Base-by-base conservation (phyloP, 2,329 filamentous ascomycete species). In the Penicillium nordicum region DNA sequence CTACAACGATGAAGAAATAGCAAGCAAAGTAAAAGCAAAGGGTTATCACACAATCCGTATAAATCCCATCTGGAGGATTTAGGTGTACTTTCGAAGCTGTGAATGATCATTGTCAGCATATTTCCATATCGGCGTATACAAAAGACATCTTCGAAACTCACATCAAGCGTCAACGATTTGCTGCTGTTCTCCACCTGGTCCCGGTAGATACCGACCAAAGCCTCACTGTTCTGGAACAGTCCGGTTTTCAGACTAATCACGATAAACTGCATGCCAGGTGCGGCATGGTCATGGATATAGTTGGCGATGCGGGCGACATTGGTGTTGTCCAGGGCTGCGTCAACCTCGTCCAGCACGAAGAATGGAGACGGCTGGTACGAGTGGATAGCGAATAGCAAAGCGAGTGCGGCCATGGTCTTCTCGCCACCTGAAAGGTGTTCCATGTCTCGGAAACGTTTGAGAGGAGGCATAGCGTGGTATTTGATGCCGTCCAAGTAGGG, bases 371-470 rank as follows among this genome's bases (percentile, higher is more conserved):
- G 93, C 72, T 97, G 92, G 78, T 93, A 99, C 57, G 88, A 92
- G 79, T 99, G 94, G 55, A 99, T 92, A 23, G 94, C 94, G 72
- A 99, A 99, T 5, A 99, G 83, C 40, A 99, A 82, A n/a, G 94
- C 94, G 38, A 99, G 80, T 14, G 94, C 94, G 1, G 94, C 94
- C 88, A 99, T 99, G 0, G 94, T 99, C 81, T 99, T 99, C 77
- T 99, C 94, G 54, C 94, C 94, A 67, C 94, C 94, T 1, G 91
- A 96, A 10, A 99, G 80, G 72, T 97, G 94, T 74, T 99, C 94
- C 94, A 99, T 99, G 74, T 99, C 95, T 67, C 94, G 85, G 84
- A 99, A 99, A 44, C 94, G 91, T 79, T 99, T 99, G 60, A 97
- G 85, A 1, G 94, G 94, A 21, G 94, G 94, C 92, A 97, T 99